Evolutionary conservation across 192 early-diverging fungal species (phyloP).

Genomic region (Mortierella alpina): DNA sequence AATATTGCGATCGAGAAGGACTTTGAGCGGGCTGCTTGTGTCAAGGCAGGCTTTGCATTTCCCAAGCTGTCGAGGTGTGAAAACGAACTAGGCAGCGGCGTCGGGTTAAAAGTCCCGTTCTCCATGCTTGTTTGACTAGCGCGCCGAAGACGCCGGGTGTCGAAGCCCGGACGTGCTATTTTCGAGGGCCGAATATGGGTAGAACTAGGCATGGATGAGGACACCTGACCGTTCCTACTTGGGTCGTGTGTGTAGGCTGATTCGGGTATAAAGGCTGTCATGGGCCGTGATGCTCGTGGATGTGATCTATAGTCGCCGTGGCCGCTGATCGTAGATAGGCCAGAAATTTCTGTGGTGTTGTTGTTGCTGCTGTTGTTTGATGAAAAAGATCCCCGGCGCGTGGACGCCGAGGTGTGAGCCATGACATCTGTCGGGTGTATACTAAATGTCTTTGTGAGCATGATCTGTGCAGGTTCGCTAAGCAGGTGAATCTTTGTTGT

Average conservation of each 20-base stretch:
- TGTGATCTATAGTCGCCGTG: constrained; percentile 38
- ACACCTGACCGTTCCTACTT: neutral
- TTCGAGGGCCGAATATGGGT: constrained; percentile 21
- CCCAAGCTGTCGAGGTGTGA: constrained; percentile 44
- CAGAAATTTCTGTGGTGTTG: constrained; percentile 19
- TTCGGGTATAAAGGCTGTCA: constrained; percentile 49
- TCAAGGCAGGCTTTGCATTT: constrained; percentile 47
- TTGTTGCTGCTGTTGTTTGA: constrained; percentile 30
- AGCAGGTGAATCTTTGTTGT: constrained; percentile 60
- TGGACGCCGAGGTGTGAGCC: constrained; percentile 34
- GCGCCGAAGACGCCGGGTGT: constrained; percentile 53
- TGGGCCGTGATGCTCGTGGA: constrained; percentile 34
- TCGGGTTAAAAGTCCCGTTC: constrained; percentile 66
- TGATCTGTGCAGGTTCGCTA: constrained; percentile 39
- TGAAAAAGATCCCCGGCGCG: constrained; percentile 44
- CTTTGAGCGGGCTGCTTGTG: constrained; percentile 58
- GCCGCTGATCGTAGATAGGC: constrained; percentile 35
- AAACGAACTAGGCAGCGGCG: constrained; percentile 58
- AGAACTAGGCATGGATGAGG: constrained; percentile 35
- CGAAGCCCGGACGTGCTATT: constrained; percentile 48
- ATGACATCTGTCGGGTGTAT: constrained; percentile 45
- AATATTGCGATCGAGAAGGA: constrained; percentile 65
- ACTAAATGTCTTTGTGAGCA: constrained; percentile 52
- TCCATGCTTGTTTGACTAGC: constrained; percentile 69
- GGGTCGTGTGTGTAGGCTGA: constrained; percentile 34